These are phyloP conservation scores for Botryosphaeria dothidea DNA, from an alignment of 2,329 filamentous ascomycete genomes.

Conservation along the genomic window DNA sequence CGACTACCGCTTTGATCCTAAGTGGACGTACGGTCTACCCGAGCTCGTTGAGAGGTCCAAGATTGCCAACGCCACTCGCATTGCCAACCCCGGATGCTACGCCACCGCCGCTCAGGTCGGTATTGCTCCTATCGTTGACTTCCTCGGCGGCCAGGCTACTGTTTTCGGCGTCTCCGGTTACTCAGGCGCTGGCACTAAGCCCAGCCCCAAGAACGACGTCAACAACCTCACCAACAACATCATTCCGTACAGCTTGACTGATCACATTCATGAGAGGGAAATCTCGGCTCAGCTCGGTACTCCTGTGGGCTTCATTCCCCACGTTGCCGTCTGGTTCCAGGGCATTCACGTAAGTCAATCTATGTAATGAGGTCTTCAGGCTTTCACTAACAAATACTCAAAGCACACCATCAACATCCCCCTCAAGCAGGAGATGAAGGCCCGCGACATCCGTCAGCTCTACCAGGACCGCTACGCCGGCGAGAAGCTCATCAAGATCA, in stretches of 20 bases:
- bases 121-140: constrained; percentile 77
- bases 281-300: constrained; percentile 76
- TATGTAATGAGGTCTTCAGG: background rate
- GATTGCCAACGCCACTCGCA: constrained; percentile 77
- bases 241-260: constrained; percentile 86
- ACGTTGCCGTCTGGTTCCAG: constrained; percentile 96
- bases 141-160: constrained; percentile 76
- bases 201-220: constrained; percentile 90
- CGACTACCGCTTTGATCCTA: constrained; percentile 85
- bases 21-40: constrained; percentile 88
- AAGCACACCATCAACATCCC: constrained; percentile 86
- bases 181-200: constrained; percentile 93
- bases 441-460: constrained; percentile 86
- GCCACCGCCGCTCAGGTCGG: constrained; percentile 90
- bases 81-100: constrained; percentile 93
- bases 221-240: constrained; percentile 81
- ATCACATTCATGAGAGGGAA: constrained; percentile 93
- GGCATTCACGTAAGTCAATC: constrained; percentile 68
- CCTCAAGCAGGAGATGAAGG: constrained; percentile 81
- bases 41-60: constrained; percentile 77
- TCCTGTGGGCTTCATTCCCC: constrained; percentile 82
- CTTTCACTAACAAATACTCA: constrained; percentile 14
- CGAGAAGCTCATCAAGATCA: constrained; percentile 91
- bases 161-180: constrained; percentile 93
- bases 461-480: constrained; percentile 97